Conservation (phyloP, 2,329 filamentous ascomycete genomes). For the Fusarium nurragi region DNA sequence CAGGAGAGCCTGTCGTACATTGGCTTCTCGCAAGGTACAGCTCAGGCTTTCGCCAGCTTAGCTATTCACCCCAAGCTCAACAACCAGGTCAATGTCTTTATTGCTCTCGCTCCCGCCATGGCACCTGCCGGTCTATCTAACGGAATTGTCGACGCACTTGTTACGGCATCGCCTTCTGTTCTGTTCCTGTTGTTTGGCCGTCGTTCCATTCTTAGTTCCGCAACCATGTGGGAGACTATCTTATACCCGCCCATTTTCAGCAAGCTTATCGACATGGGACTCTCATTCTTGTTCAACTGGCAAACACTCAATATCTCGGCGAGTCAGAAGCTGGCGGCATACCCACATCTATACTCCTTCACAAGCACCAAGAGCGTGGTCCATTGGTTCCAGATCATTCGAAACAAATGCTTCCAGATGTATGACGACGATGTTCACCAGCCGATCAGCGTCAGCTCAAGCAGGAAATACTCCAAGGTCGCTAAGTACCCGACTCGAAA, state of each 20-base stretch:
- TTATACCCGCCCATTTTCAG: conserved; percentile 95
- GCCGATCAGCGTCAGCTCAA: conserved; percentile 74
- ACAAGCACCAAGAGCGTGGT: conserved; percentile 97
- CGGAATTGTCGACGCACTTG: conserved; percentile 88
- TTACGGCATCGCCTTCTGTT: conserved; percentile 92
- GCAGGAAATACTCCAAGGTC: conserved; percentile 91
- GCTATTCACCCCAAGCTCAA: conserved; percentile 94
- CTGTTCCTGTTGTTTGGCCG: conserved; percentile 93
- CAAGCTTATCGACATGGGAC: conserved; percentile 81
- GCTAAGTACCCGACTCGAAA: conserved; percentile 96
- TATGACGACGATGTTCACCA: conserved; percentile 94
- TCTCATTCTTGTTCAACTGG: conserved; percentile 92
- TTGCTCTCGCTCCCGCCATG: conserved; percentile 96
- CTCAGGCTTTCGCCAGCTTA: conserved; percentile 93
- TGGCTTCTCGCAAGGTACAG: conserved; percentile 96
- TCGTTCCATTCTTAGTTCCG: conserved; percentile 88
- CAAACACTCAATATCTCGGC: conserved; percentile 81
- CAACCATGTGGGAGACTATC: conserved; percentile 97
- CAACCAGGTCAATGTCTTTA: conserved; percentile 92
- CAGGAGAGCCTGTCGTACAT: conserved; percentile 92
- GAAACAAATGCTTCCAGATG: conserved; percentile 97
- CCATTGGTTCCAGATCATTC: conserved; percentile 99
- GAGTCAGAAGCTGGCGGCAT: conserved; percentile 92
- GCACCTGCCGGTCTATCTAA: conserved; percentile 90
- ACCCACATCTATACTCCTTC: conserved; percentile 95